A percentile compares a stretch with the other conserved stretches of the same genome.
Conservation (phyloP, 805 yeast genomes). For the Wickerhamiella australiensis region DNA sequence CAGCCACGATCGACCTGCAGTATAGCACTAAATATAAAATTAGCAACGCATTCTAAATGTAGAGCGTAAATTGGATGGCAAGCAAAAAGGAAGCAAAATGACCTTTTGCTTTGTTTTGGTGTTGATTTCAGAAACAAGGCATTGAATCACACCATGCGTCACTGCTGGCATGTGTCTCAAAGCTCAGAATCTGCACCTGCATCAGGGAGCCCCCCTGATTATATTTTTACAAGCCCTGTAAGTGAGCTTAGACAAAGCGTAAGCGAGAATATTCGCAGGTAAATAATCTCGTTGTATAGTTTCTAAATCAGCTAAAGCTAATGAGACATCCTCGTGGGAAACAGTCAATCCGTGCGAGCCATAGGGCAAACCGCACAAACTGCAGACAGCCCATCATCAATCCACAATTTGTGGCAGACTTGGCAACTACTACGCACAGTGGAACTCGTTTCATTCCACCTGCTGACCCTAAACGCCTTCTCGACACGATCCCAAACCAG, state of each 20-base stretch:
- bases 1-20: no score
- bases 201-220: neutral
- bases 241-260: slow-evolving; percentile 2
- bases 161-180: slow-evolving; percentile 4
- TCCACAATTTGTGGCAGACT: no score
- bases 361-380: neutral
- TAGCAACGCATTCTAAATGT: no score
- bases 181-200: neutral
- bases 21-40: neutral
- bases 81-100: no score
- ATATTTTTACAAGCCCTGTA: neutral
- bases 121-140: neutral
- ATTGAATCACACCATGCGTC: slow-evolving; percentile 2
- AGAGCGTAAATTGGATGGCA: no score
- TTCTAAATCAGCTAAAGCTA: neutral
- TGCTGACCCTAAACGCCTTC: no score
- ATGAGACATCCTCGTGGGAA: neutral
- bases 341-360: neutral
- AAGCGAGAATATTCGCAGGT: neutral
- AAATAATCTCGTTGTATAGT: neutral
- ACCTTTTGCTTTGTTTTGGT: neutral
- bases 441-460: no score
- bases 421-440: no score
- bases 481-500: neutral
- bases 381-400: no score